These are phyloP conservation scores for Sambucus nigra DNA, from an alignment of 129 eudicot species.

Conservation along the genomic window DNA sequence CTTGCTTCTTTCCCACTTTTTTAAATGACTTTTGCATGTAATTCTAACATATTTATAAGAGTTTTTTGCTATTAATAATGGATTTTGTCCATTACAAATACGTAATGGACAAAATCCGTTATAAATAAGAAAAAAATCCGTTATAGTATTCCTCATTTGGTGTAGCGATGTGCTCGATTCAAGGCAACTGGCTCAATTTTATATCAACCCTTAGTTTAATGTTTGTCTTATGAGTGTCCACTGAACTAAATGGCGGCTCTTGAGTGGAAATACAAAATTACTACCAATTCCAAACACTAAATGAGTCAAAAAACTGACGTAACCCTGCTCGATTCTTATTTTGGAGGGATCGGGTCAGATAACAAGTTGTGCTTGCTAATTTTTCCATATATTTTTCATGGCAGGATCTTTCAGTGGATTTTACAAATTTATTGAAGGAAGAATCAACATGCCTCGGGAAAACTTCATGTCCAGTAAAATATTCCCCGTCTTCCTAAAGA, in stretches of 20 bases:
- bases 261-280: constrained; percentile 27
- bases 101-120: no score
- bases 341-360: constrained; percentile 97
- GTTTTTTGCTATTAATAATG: no score
- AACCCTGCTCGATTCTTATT: constrained; percentile 97
- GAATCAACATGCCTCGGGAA: constrained; percentile 62
- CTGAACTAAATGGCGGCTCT: constrained; percentile 30
- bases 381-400: constrained; percentile 97
- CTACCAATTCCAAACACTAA: constrained; percentile 51
- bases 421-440: constrained; percentile 72
- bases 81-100: no score
- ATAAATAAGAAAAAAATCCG: no score
- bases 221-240: constrained; percentile 34
- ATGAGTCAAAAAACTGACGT: constrained; percentile 94
- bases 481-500: constrained; percentile 99
- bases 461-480: constrained; percentile 76
- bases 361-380: constrained; percentile 92
- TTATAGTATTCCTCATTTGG: no score
- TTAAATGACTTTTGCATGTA: no score
- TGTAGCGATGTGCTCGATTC: constrained; percentile 58
- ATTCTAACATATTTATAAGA: no score
- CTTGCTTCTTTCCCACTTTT: no score
- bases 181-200: constrained; percentile 35
- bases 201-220: constrained; percentile 32
- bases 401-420: constrained; percentile 88